phyloP scores from a whole-genome alignment of 305 asterid genomes.

The Nicotiana rustica region DNA sequence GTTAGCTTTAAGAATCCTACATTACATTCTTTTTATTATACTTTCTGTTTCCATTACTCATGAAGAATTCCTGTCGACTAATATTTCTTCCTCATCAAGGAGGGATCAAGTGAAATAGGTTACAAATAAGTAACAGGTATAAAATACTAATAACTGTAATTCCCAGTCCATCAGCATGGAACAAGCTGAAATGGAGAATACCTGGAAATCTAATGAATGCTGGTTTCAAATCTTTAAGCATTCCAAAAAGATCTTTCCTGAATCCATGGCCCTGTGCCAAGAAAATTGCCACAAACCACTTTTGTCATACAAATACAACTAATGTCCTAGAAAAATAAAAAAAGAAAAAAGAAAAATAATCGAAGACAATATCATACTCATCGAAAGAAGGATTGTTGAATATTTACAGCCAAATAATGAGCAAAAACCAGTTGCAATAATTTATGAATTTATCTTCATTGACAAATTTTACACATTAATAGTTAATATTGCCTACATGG shows the following conservation, averaged over 20 bases:
- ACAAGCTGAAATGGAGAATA: slow-evolving; percentile 33
- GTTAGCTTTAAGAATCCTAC: not conserved
- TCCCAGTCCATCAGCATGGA: slow-evolving; percentile 17
- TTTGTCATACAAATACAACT: not conserved
- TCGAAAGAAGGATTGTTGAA: not conserved
- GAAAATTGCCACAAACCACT: slow-evolving; percentile 31
- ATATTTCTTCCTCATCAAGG: not conserved
- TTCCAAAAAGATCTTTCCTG: slow-evolving; percentile 85
- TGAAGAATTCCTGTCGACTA: not conserved
- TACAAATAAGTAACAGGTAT: slow-evolving; percentile 1
- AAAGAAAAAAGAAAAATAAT: not conserved
- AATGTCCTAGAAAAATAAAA: slow-evolving; percentile 9
- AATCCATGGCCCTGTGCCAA: slow-evolving; percentile 92
- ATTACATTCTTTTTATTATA: not conserved
- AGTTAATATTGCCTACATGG: not conserved
- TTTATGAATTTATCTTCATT: not conserved
- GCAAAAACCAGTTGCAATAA: not conserved
- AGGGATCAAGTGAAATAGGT: not conserved
- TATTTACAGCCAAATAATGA: not conserved
- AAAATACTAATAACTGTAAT: slow-evolving; percentile 27
- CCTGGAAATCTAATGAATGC: slow-evolving; percentile 97
- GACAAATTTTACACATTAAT: not conserved
- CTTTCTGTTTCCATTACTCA: not conserved
- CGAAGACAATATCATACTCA: not conserved
- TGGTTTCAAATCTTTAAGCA: slow-evolving; percentile 79